Base-by-base conservation (phyloP, 2,329 filamentous ascomycete species). In the Cladophialophora bantiana region DNA sequence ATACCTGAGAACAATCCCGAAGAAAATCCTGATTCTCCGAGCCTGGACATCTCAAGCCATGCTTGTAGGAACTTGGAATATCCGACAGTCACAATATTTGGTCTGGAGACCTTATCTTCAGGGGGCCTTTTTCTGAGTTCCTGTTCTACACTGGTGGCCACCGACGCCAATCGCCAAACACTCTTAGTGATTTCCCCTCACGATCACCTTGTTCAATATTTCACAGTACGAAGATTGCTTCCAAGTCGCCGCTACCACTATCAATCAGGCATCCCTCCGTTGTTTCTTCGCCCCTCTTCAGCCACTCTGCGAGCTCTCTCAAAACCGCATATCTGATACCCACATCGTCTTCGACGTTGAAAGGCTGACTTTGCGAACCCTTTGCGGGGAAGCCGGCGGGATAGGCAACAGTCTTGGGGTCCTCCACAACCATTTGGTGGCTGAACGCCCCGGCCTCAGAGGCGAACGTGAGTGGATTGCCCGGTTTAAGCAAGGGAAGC, bases 341-440 rank as follows among this genome's bases (percentile, higher is more conserved):
- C 38, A 40, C 42, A 48, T 48, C 42, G 15, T 18, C n/a, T 20
- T 48, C n/a, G 42, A 20, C n/a, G 42, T 42, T 20, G 18, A 20
- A 50, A 50, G 45, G 45, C 45, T 10, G 18, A 50, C 9, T 50
- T 50, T 10, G 45, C 7, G 20, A 50, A 50, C 45, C 45, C 26
- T 26, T 59, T 9, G 31, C 57, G 38, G 57, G 36, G 57, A 45
- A 45, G 20, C 18, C 18, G 18, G 40, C 57, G 57, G 57, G 57
- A 59, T 59, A 59, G 57, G 57, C 57, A 59, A 50, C 57, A 59
- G 57, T 36, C 57, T 32, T 36, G 18, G 26, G 18, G 26, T 45
- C 3, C 45, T 26, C 18, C 18, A 50, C 20, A 5, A 20, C 20
- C 6, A 50, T 59, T n/a, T 50, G 18, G 35, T 31, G 56, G 57